Evolutionary conservation across 371 early-diverging fungal genomes (phyloP), one percentile per base, ranked within the genome.

Genomic region (Rhizomucor pusillus): DNA sequence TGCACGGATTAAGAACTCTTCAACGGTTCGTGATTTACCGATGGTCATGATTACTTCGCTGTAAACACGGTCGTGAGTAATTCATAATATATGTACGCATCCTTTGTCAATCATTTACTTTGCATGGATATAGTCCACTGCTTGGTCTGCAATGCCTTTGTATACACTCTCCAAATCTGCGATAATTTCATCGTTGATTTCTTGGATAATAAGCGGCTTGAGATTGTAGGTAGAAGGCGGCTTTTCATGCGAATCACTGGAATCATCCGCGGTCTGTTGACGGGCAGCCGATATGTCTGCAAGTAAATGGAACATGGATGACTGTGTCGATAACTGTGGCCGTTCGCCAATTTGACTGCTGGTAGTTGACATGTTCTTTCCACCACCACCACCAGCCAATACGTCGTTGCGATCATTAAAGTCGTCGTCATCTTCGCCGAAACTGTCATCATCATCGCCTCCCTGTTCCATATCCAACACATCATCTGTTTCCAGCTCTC

Each of bases 21-120:
- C 88, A 9, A 96, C 96, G 3, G 96, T 93, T 37, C 74, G 75
- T 22, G 95, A 94, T 37, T 82, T 77, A 12, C 97, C 97, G 49
- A 90, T 78, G 0, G 97, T 98, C 90, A 98, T 83, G 47, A 98
- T 93, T 47, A 97, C 90, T 59, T 98, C 98, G 64, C 91, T 94
- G 59, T 23, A 39, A 49, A 43, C 45, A 54, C 12, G 34, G 55
- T 52, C n/a, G 43, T 13, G 24, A 44, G 20, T 43, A 29, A 29
- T 51, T 5, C 14, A 52, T 40, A 20, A n/a, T n/a, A n/a, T n/a
- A n/a, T n/a, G n/a, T n/a, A n/a, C n/a, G n/a, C n/a, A n/a, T n/a
- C n/a, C n/a, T n/a, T n/a, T n/a, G n/a, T 1, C 6, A 9, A 34
- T n/a, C 23, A 55, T 73, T 55, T 73, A 91, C 89, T 90, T 90